A percentile compares a stretch with the other conserved stretches of the same genome.
Evolutionary conservation across 805 yeast genomes (phyloP).

Genomic region (Cyberlindnera bimundalis): DNA sequence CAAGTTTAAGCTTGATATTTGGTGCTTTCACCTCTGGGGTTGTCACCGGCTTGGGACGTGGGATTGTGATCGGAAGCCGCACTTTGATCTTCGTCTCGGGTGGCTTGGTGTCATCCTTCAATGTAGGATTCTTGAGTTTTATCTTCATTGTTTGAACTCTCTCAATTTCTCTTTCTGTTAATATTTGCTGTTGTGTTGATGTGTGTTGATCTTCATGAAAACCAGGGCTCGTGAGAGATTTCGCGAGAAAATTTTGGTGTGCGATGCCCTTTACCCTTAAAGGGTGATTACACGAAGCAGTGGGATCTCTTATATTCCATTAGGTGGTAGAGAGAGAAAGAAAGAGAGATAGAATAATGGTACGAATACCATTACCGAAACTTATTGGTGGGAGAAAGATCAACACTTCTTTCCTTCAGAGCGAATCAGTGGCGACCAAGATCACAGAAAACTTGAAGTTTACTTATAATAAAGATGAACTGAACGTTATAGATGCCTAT

Average conservation of each 20-base stretch:
- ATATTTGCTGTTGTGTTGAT: too few species aligned
- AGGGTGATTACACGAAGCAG: not conserved
- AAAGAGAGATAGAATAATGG: too few species aligned
- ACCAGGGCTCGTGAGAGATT: not conserved
- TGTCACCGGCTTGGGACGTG: conserved; percentile 7
- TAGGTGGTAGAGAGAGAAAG: too few species aligned
- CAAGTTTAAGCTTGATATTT: conserved; percentile 15
- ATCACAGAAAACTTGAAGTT: conserved; percentile 48
- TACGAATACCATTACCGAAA: conserved; percentile 6
- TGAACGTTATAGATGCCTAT: conserved; percentile 57
- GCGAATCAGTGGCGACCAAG: conserved; percentile 11
- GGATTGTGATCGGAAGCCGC: conserved; percentile 7
- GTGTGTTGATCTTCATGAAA: too few species aligned
- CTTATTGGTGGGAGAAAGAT: conserved; percentile 9
- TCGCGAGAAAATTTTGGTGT: conserved; percentile 10
- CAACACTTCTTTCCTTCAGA: conserved; percentile 11
- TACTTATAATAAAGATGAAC: conserved; percentile 30
- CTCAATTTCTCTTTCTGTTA: not conserved
- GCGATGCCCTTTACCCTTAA: not conserved
- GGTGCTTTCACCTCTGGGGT: conserved; percentile 8
- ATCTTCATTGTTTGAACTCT: conserved; percentile 8
- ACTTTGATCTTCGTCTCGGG: conserved; percentile 15
- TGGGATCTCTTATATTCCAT: too few species aligned
- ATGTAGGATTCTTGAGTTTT: conserved; percentile 9
- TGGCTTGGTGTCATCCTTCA: conserved; percentile 1